These are phyloP conservation scores for Nakataea oryzae DNA, from an alignment of 2,329 filamentous ascomycete species.

Conservation along the genomic window DNA sequence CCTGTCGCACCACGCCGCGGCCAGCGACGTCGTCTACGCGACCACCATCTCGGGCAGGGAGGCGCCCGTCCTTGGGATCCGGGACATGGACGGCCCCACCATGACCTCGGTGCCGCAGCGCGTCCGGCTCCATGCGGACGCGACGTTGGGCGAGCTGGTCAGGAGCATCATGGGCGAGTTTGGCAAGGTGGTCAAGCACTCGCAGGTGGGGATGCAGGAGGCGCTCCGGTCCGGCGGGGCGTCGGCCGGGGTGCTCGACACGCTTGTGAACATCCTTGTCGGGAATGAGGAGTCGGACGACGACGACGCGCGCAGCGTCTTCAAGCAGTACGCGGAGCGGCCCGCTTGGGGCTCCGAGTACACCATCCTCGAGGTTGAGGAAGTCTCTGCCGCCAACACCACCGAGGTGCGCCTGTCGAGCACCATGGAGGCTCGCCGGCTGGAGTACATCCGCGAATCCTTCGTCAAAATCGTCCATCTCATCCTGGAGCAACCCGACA, in stretches of 20 bases:
- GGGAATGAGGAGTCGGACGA: not conserved
- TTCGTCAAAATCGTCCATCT: not conserved
- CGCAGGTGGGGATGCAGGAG: not conserved
- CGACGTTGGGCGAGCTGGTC: constrained; percentile 1
- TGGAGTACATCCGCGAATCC: constrained; percentile 5
- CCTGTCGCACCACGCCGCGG: constrained; percentile 23
- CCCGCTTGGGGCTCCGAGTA: constrained; percentile 3
- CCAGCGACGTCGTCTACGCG: constrained; percentile 27
- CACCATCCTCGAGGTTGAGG: constrained; percentile 2
- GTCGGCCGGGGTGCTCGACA: constrained; percentile 7
- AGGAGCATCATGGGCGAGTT: not conserved
- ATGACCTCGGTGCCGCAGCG: constrained; percentile 28
- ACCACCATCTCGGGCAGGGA: constrained; percentile 26
- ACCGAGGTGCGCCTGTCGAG: constrained; percentile 3
- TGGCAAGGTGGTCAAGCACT: not conserved
- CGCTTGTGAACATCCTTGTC: constrained; percentile 9
- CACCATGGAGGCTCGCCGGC: constrained; percentile 4
- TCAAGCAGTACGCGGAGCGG: constrained; percentile 2
- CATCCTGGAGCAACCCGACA: constrained; percentile 2
- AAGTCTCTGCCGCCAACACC: constrained; percentile 2
- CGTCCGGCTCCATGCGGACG: constrained; percentile 8
- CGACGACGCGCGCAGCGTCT: constrained; percentile 1
- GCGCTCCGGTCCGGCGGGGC: not conserved
- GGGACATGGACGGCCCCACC: constrained; percentile 13
- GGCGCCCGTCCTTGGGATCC: constrained; percentile 7